phyloP scores from a whole-genome alignment of 2,329 filamentous ascomycete species.

The Ceratocystis smalleyi region DNA sequence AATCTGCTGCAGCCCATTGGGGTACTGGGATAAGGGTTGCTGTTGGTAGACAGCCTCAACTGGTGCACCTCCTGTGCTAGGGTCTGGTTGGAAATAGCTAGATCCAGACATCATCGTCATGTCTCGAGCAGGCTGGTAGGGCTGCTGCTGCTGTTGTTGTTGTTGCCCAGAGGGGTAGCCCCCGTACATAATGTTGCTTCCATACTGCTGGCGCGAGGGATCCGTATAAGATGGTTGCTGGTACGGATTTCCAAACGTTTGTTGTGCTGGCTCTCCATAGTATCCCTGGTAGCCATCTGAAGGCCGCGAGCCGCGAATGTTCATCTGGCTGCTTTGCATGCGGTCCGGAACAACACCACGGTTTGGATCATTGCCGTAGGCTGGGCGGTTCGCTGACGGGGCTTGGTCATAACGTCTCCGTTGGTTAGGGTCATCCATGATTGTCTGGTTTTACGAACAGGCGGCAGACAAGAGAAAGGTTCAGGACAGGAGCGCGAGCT shows the following conservation, averaged over 20 bases:
- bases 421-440: slow-evolving; percentile 7
- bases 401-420: slow-evolving; percentile 9
- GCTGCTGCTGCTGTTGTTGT: slow-evolving; percentile 2
- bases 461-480: background rate
- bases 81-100: slow-evolving; percentile 5
- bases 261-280: background rate
- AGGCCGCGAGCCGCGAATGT: background rate
- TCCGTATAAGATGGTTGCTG: slow-evolving; percentile 1
- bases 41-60: slow-evolving; percentile 5
- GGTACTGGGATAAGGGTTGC: slow-evolving; percentile 2
- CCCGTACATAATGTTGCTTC: slow-evolving; percentile 3
- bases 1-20: background rate
- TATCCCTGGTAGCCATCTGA: slow-evolving; percentile 2
- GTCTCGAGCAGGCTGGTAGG: background rate
- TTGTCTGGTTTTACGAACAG: background rate
- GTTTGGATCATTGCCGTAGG: background rate
- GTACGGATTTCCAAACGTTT: slow-evolving; percentile 4
- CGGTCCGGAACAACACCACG: slow-evolving; percentile 1
- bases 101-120: slow-evolving; percentile 2
- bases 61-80: background rate
- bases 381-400: background rate
- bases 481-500: background rate
- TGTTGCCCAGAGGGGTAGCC: slow-evolving; percentile 1
- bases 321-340: background rate
- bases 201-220: slow-evolving; percentile 1